A percentile compares a stretch with the other conserved stretches of the same genome.
These are phyloP conservation scores for Clonostachys solani DNA, from an alignment of 2,329 filamentous ascomycete genomes.

Conservation along the genomic window DNA sequence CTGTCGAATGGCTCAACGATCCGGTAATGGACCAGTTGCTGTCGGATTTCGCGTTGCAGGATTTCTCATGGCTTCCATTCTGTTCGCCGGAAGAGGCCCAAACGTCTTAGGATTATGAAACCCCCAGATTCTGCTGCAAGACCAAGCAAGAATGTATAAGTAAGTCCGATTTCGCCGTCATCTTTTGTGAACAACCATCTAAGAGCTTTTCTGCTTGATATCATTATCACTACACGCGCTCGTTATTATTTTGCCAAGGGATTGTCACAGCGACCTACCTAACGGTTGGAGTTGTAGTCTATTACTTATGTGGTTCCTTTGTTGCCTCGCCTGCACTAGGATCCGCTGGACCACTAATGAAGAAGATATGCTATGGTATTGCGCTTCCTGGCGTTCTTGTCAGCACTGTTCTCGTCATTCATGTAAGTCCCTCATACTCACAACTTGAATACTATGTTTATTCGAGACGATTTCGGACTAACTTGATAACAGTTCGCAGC, in stretches of 20 bases:
- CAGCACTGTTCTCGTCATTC: slow-evolving; percentile 16
- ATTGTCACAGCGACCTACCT: slow-evolving; percentile 64
- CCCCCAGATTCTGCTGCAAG: no score
- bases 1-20: no score
- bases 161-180: no score
- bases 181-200: no score
- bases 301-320: slow-evolving; percentile 60
- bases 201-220: no score
- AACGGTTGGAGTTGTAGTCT: slow-evolving; percentile 62
- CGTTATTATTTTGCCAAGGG: slow-evolving; percentile 57
- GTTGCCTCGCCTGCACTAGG: slow-evolving; percentile 66
- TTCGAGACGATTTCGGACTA: no score
- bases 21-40: no score
- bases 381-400: slow-evolving; percentile 65
- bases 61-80: no score
- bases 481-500: slow-evolving; percentile 15
- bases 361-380: slow-evolving; percentile 66
- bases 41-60: no score
- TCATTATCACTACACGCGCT: slow-evolving; percentile 36
- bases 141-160: no score
- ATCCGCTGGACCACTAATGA: slow-evolving; percentile 52
- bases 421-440: slow-evolving; percentile 12
- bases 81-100: no score
- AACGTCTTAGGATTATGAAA: no score
- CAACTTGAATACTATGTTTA: slow-evolving; percentile 9